These are phyloP conservation scores for Basidioascus undulatus DNA, from an alignment of 768 basidiomycete genomes.

Conservation along the genomic window DNA sequence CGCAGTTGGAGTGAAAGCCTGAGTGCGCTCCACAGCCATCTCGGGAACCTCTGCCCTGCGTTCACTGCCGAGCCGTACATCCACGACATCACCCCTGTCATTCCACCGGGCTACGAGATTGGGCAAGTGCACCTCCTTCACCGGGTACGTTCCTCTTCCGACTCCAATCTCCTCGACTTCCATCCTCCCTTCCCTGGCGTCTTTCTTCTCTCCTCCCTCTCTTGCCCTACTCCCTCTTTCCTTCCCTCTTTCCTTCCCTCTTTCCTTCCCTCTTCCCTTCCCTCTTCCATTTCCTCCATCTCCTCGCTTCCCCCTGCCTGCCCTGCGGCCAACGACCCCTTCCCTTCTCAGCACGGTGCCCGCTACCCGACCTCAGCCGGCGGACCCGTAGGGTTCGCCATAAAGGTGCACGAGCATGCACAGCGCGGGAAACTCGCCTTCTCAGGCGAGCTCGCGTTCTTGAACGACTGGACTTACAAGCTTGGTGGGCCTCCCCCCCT, in stretches of 20 bases:
- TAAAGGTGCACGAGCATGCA: conserved; percentile 30
- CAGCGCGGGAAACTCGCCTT: background rate
- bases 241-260: conserved; percentile 23
- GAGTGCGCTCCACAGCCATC: too few relatives aligned
- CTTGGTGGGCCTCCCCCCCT: too few relatives aligned
- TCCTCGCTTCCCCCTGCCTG: conserved; percentile 15
- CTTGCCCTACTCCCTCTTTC: conserved; percentile 27
- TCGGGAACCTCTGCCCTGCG: too few relatives aligned
- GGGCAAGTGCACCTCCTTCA: background rate
- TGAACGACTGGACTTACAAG: conserved; percentile 70
- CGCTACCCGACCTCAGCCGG: conserved; percentile 25
- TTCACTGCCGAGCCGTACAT: too few relatives aligned
- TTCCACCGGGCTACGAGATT: background rate
- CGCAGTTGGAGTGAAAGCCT: too few relatives aligned
- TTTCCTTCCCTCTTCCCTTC: background rate
- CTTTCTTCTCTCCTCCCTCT: conserved; percentile 23
- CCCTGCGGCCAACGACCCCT: background rate
- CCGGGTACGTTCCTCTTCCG: too few relatives aligned
- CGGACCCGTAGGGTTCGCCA: conserved; percentile 29
- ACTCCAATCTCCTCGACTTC: too few relatives aligned
- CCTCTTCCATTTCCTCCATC: too few relatives aligned
- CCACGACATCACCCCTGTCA: too few relatives aligned
- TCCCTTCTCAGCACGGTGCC: conserved; percentile 33
- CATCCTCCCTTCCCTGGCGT: too few relatives aligned
- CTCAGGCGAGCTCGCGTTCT: conserved; percentile 37